Base-by-base conservation (phyloP, 805 yeast species). In the Candida michaelii region DNA sequence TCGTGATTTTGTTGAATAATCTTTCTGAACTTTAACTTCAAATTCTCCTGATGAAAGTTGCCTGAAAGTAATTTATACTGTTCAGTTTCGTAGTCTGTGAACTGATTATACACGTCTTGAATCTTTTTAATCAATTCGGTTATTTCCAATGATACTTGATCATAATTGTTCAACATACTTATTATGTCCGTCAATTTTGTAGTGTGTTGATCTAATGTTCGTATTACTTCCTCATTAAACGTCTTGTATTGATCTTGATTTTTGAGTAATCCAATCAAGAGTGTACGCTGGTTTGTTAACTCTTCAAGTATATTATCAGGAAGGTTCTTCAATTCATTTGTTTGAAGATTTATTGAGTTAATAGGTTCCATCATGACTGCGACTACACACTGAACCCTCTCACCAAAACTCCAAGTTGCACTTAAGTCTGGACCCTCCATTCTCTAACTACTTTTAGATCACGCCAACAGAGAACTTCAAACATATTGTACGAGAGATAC, bases 41-140 rank as follows among this genome's bases (percentile, higher is more conserved):
- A 56, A 34, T 60, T 51, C 30, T 58, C 63, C 30, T 54, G 61
- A 50, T 66, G 65, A 52, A 58, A 70, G 45, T 64, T 69, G 29
- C 66, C 45, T 24, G 69, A 58, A 15, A 69, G 53, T 21, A 68
- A 55, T 46, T 66, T 67, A 54, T 68, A 68, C 53, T 69, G 74
- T 25, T 46, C 51, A 11, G 66, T 60, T 45, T 70, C 73, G 33
- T 65, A 49, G 41, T 55, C 54, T 16, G 56, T 44, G 48, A 66
- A 70, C 45, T 69, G 66, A 21, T 53, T 55, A 47, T 63, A 64
- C 4, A 58, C 45, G 11, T 41, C 39, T 15, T 56, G 55, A n/a
- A 68, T 49, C 13, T 51, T 45, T 10, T 44, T 43, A 5, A 63
- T 47, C 40, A 60, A 63, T 23, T 46, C 51, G 19, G 48, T 46